Percentiles rank a stretch among this genome's conserved stretches.
Conservation (phyloP, 805 yeast species). For the Kurtzmaniella cleridarum region DNA sequence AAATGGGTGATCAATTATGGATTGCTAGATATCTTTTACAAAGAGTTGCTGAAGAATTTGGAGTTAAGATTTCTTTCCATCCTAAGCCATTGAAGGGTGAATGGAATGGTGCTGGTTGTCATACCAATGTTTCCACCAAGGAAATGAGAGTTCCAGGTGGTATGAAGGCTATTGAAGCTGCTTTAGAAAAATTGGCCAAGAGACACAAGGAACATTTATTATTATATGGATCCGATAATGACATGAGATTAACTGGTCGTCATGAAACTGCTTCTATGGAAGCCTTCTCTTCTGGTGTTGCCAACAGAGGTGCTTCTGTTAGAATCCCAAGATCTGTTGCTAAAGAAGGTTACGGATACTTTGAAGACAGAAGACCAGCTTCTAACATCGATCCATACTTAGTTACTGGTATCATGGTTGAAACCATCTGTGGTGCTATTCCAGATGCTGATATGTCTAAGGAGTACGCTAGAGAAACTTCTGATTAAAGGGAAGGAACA, state of each 20-base stretch:
- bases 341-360: constrained; percentile 96
- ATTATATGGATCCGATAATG: constrained; percentile 94
- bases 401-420: constrained; percentile 97
- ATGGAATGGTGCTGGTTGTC: constrained; percentile 99
- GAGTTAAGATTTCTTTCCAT: constrained; percentile 97
- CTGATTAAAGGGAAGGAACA: too few relatives aligned
- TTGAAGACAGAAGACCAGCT: constrained; percentile 99
- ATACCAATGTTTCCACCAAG: constrained; percentile 94
- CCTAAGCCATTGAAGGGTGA: constrained; percentile 99
- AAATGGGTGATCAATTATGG: constrained; percentile 97
- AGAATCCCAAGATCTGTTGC: constrained; percentile 99
- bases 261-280: constrained; percentile 97
- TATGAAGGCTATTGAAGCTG: constrained; percentile 88
- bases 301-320: constrained; percentile 98
- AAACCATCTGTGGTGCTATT: constrained; percentile 91
- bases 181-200: constrained; percentile 87
- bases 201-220: constrained; percentile 96
- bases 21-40: constrained; percentile 87
- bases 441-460: constrained; percentile 93
- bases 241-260: constrained; percentile 92
- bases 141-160: constrained; percentile 94
- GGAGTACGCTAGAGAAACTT: constrained; percentile 74
- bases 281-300: constrained; percentile 92
- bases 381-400: constrained; percentile 98
- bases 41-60: constrained; percentile 98